Evolutionary conservation across 179 eudicot genomes (phyloP).

Genomic region (Nepenthes alata): DNA sequence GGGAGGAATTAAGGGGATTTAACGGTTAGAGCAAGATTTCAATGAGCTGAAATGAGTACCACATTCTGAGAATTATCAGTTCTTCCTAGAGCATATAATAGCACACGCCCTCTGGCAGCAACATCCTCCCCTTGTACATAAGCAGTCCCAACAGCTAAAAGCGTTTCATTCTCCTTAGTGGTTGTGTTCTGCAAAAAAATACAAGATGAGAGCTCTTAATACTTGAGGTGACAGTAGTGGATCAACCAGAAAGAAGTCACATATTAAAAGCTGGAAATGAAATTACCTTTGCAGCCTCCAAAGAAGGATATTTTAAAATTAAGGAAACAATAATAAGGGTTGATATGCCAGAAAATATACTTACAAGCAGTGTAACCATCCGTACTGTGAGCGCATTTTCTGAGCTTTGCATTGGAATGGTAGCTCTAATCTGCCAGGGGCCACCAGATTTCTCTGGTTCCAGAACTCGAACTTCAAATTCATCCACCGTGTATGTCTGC

Average conservation of each 20-base stretch:
- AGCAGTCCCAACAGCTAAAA: conserved; percentile 93
- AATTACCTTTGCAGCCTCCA: too few species aligned
- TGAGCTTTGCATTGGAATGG: conserved; percentile 86
- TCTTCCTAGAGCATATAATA: conserved; percentile 71
- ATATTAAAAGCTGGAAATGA: conserved; percentile 2
- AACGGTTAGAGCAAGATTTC: conserved; percentile 1
- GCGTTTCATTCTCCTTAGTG: conserved; percentile 78
- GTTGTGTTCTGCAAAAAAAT: conserved; percentile 56
- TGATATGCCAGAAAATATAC: conserved; percentile 10
- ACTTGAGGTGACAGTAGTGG: background rate
- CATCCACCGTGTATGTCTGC: conserved; percentile 59
- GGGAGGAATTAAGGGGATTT: background rate
- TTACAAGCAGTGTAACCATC: conserved; percentile 78
- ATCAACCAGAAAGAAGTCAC: background rate
- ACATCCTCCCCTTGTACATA: conserved; percentile 99
- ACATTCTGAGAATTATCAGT: conserved; percentile 49
- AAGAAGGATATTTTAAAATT: background rate
- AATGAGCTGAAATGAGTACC: conserved; percentile 23
- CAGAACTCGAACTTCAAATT: conserved; percentile 82
- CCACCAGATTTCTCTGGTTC: conserved; percentile 91
- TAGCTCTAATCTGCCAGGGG: conserved; percentile 83
- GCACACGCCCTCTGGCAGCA: conserved; percentile 95
- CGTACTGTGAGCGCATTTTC: conserved; percentile 94
- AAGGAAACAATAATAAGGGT: background rate
- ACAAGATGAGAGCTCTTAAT: conserved; percentile 5